A percentile compares a stretch with the other conserved stretches of the same genome.
Conservation (phyloP, 2,329 filamentous ascomycete species). For the Phialophora chinensis region DNA sequence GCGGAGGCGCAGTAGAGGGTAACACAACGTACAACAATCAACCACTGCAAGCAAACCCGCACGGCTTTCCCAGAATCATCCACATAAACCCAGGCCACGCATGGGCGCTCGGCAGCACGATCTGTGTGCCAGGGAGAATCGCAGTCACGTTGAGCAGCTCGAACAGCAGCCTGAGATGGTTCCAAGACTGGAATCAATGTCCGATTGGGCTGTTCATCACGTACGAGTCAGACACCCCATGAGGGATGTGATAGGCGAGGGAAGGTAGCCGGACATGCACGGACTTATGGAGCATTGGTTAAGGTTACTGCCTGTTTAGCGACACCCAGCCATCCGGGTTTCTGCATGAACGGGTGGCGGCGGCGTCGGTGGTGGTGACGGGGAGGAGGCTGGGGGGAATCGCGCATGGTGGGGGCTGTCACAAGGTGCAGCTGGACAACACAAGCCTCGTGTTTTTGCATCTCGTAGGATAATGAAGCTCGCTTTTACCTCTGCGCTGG, state of each 20-base stretch:
- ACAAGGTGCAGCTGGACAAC: not conserved
- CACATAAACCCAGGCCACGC: constrained; percentile 59
- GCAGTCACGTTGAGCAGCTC: constrained; percentile 59
- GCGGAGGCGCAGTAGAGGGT: constrained; percentile 48
- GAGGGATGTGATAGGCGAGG: not conserved
- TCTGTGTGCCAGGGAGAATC: constrained; percentile 48
- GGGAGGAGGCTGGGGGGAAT: constrained; percentile 3
- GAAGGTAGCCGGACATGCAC: not conserved
- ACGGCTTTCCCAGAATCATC: constrained; percentile 49
- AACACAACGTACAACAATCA: constrained; percentile 61
- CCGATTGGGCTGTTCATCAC: constrained; percentile 37
- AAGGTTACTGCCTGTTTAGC: not conserved
- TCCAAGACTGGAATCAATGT: constrained; percentile 65
- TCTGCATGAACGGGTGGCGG: constrained; percentile 5
- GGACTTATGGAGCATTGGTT: constrained; percentile 1
- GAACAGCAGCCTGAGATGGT: constrained; percentile 61
- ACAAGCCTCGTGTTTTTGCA: constrained; percentile 5
- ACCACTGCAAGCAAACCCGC: constrained; percentile 51
- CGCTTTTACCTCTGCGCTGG: not conserved
- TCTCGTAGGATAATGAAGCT: constrained; percentile 15
- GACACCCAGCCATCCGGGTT: not conserved
- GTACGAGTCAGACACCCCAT: constrained; percentile 21
- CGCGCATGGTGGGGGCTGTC: constrained; percentile 5
- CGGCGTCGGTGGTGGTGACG: not conserved
- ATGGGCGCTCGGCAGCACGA: constrained; percentile 54